Conservation (phyloP, 73 alveolate genomes). For the Durusdinium trenchii region DNA sequence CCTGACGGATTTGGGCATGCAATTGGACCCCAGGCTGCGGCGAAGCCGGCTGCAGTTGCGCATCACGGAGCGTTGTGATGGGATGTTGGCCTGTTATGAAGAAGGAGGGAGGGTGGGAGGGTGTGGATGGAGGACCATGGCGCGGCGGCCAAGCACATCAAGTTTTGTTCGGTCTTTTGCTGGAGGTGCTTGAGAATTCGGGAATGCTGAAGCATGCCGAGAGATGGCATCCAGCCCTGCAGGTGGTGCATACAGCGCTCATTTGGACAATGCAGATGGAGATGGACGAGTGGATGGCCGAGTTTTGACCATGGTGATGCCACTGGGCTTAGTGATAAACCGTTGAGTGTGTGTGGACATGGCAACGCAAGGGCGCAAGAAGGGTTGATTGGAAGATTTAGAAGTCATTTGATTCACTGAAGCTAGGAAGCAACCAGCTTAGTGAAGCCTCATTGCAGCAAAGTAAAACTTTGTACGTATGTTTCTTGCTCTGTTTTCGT, state of each 20-base stretch:
- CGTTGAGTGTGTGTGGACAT: no score
- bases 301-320: slow-evolving; percentile 76
- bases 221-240: not conserved
- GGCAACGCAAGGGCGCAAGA: no score
- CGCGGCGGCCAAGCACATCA: not conserved
- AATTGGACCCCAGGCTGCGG: slow-evolving; percentile 53
- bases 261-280: slow-evolving; percentile 90
- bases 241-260: slow-evolving; percentile 75
- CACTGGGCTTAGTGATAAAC: not conserved
- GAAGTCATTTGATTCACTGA: no score
- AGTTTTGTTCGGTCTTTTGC: no score
- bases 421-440: no score
- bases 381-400: no score
- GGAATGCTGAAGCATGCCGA: no score
- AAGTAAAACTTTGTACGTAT: no score
- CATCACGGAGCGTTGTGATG: slow-evolving; percentile 94
- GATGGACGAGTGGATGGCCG: slow-evolving; percentile 95
- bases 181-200: no score
- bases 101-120: not conserved
- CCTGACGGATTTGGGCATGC: slow-evolving; percentile 68
- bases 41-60: slow-evolving; percentile 44
- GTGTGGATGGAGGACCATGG: not conserved
- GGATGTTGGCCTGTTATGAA: slow-evolving; percentile 64
- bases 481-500: no score
- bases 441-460: no score